Evolutionary conservation across 192 early-diverging fungal species (phyloP), one percentile per base, ranked within the genome.

Genomic region (Coemansia aciculifera): DNA sequence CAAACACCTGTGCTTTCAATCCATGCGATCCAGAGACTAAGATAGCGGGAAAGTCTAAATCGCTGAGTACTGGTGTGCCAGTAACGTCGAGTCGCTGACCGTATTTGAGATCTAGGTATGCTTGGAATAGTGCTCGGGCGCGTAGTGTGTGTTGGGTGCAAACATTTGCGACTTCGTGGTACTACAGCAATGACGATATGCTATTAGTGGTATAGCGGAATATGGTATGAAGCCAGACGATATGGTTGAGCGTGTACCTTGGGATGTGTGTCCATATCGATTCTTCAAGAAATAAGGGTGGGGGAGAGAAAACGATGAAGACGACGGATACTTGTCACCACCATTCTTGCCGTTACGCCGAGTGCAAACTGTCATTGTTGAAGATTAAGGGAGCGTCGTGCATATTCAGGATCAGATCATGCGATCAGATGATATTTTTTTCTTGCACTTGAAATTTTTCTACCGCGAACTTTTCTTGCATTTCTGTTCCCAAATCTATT

Each of bases 61-160:
- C 13, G 1, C 11, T n/a, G 31, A 65, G 57, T 2, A 72, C 49
- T 13, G 10, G 12, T 5, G 54, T 56, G 6, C 48, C 48, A 9
- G 44, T 46, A 0, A 39, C 42, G 2, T 52, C 27, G 6, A 63
- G 54, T 44, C 44, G 43, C 56, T 67, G 69, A 64, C 77, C 67
- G 43, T 81, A 81, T 66, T 75, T 76, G 10, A 81, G 13, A 59
- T 81, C 70, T 6, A 81, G 31, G 19, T 70, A 72, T 19, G 66
- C 46, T 23, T 81, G 78, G 32, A 81, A 81, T 21, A 81, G 19
- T 0, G 68, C 70, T 27, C 78, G 69, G 12, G 66, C 63, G 29
- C 69, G 62, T 8, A 1, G 44, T n/a, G 78, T 70, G 17, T 39
- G 63, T 23, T 44, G 39, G 29, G 32, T 34, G 56, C 78, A 81